Base-by-base conservation (phyloP, 495 filamentous ascomycete genomes). In the Bathelium albidoporum region DNA sequence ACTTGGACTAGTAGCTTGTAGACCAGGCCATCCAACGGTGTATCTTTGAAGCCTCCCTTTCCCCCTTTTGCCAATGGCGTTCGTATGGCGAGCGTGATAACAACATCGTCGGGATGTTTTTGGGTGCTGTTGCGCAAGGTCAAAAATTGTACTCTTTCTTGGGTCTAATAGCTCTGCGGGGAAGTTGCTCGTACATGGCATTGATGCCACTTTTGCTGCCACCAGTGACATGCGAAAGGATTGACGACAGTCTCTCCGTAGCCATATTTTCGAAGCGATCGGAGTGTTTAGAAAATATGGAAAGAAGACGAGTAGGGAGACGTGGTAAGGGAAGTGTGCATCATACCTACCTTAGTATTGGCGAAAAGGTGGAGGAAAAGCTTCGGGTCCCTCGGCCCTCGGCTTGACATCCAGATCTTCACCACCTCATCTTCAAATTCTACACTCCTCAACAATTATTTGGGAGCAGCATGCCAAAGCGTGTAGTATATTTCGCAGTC, bases 41-140 rank as follows among this genome's bases (percentile, higher is more conserved):
- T 94, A 73, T 98, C 94, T 80, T 96, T 97, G 79, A 98, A 87
- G 4, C 93, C 89, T 62, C 94, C 94, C 73, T 89, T 89, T 75
- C 86, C 83, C 62, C 89, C 87, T 64, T 90, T 88, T 58, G 85
- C 87, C 66, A 95, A 84, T 39, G 91, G 87, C 20, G 91, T 96
- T 52, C 91, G 90, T 62, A 95, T 82, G 9, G 90, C 86, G 32
- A 91, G 92, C 65, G 95, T 86, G 72, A 98, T 94, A 66, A 98
- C 94, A 20, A 97, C 82, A 82, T 98, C 94, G 75, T 98, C 94
- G 64, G 92, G 85, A 74, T 93, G 95, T 80, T 97, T 93, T 63
- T 89, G 86, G 24, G 89, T 94, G 75, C 92, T 97, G 69, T 59
- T 60, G 58, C 5, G 34, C 49, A 34, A 52, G 45, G n/a, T 39